Conservation (phyloP, 2,329 filamentous ascomycete species). For the Magnaporthales sp. region DNA sequence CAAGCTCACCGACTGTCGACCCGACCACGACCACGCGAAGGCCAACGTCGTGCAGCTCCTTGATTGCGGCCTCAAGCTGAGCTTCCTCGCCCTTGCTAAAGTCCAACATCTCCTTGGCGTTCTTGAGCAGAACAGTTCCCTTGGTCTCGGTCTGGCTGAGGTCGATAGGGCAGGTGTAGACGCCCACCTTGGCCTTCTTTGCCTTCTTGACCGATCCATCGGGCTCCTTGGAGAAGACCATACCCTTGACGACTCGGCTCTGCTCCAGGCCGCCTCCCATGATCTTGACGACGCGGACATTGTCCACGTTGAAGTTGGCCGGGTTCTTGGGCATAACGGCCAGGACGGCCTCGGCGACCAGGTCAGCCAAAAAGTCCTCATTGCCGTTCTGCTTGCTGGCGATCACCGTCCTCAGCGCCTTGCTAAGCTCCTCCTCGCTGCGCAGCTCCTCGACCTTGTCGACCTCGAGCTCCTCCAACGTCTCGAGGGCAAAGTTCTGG, state of each 20-base stretch:
- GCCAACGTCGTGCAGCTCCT: conserved; percentile 91
- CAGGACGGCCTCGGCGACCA: conserved; percentile 79
- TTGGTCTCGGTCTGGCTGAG: conserved; percentile 97
- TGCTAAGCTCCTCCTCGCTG: conserved; percentile 76
- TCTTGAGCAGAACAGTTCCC: conserved; percentile 92
- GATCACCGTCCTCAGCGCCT: conserved; percentile 91
- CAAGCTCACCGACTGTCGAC: conserved; percentile 88
- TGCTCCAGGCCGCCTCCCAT: conserved; percentile 96
- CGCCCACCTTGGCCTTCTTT: conserved; percentile 86
- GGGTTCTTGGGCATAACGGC: conserved; percentile 94
- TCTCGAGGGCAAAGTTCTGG: conserved; percentile 76
- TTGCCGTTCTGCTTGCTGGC: conserved; percentile 94
- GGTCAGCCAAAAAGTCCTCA: conserved; percentile 76
- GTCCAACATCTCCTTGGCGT: conserved; percentile 96
- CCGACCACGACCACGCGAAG: conserved; percentile 87
- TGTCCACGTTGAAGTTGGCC: conserved; percentile 95
- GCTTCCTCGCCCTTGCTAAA: conserved; percentile 95
- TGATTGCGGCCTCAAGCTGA: conserved; percentile 84
- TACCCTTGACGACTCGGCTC: conserved; percentile 89
- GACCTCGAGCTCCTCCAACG: conserved; percentile 79
- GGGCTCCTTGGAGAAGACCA: conserved; percentile 97
- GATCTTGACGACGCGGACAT: conserved; percentile 98
- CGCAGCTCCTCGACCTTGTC: conserved; percentile 84
- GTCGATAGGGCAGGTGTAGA: conserved; percentile 94
- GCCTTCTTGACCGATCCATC: conserved; percentile 88